Conservation (phyloP, 1,284 basidiomycete genomes). For the Sphaerobolus stellatus region DNA sequence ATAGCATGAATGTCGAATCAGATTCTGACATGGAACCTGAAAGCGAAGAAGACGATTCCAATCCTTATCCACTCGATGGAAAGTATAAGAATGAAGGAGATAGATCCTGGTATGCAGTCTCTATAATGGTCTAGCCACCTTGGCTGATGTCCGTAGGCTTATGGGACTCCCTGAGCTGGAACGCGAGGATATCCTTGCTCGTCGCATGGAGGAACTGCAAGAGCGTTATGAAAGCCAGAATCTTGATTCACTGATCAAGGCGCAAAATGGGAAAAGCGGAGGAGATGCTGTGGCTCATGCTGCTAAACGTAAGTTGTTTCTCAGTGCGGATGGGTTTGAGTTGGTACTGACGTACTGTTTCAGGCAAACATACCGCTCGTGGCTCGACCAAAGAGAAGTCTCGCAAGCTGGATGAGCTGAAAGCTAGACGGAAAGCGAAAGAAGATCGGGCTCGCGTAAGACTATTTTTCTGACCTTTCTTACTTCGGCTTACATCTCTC, state of each 20-base stretch:
- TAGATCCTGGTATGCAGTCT: conserved; percentile 64
- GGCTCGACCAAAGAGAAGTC: conserved; percentile 84
- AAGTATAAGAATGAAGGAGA: conserved; percentile 86
- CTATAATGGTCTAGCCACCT: background rate
- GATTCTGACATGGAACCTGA: conserved; percentile 58
- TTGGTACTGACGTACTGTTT: conserved; percentile 15
- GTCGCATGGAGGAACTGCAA: conserved; percentile 80
- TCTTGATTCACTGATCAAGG: conserved; percentile 73
- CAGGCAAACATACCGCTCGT: conserved; percentile 73
- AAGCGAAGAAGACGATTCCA: conserved; percentile 58
- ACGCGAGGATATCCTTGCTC: conserved; percentile 81
- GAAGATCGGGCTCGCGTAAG: conserved; percentile 72
- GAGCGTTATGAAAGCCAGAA: conserved; percentile 71
- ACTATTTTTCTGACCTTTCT: background rate
- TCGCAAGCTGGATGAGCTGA: conserved; percentile 78
- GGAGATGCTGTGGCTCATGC: conserved; percentile 65
- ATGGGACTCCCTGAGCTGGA: conserved; percentile 83
- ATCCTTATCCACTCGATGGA: conserved; percentile 87
- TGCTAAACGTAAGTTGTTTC: conserved; percentile 62
- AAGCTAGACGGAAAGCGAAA: conserved; percentile 77
- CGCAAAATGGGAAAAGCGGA: conserved; percentile 52
- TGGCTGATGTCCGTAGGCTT: conserved; percentile 50
- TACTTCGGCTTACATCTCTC: background rate
- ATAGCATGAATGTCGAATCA: conserved; percentile 34
- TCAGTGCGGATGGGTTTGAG: conserved; percentile 7